Base-by-base conservation (phyloP, 768 basidiomycete species). In the Termitomyces sp. region DNA sequence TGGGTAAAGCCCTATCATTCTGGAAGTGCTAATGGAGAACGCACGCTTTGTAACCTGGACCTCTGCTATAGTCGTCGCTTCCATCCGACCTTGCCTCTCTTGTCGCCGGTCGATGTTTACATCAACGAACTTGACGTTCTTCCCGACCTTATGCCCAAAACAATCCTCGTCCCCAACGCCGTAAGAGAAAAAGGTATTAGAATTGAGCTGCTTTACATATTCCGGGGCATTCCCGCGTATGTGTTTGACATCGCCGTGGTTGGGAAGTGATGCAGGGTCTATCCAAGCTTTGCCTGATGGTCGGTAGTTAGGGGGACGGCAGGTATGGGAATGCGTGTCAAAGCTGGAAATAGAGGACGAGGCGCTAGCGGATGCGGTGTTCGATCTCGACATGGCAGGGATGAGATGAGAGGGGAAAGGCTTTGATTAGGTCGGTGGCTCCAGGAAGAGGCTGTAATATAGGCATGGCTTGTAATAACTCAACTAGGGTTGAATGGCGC, bases 171-270 rank as follows among this genome's bases (percentile, higher is more conserved):
- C 78, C 15, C 88, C 88, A 20, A 89, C 86, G n/a, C 89, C 89
- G 63, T 90, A 91, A 22, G 82, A 78, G 61, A 81, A 82, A 70
- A 85, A 86, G 0, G 86, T 87, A 72, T 90, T 90, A 64, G 84
- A 77, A 59, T 81, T 84, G 59, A 91, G 79, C 62, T 86, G 87
- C 66, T 90, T 90, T 58, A 88, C 80, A 65, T 78, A 81, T 65
- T 78, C 74, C 1, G 87, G 80, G 5, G 82, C 86, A 65, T 88
- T 89, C 5, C 89, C 89, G n/a, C 74, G 70, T 66, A 89, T 85
- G 33, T 76, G 69, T 22, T 84, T 80, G 36, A 81, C 76, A 66
- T 88, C 83, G 39, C 80, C 82, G 67, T 80, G 78, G 69, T 85
- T 72, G n/a, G 87, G 86, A 54, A 90, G 74, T 2, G 81, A 74